phyloP scores from a whole-genome alignment of 78 protist genomes.

The Speleostelium caveatum region DNA sequence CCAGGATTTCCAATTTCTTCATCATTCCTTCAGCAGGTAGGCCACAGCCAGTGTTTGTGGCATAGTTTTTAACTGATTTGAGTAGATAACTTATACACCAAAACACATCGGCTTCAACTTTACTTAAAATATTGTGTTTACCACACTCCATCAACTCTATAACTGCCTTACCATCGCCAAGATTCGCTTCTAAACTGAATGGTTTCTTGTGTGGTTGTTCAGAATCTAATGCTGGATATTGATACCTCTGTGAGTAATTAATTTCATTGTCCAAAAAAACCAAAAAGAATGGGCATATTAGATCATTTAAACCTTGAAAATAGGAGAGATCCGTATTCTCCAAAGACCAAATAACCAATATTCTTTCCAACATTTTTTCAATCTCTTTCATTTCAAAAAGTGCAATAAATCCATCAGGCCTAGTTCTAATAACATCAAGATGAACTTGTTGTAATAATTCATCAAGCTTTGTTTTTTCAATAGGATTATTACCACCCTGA shows the following conservation, averaged over 20 bases:
- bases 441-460: conserved; percentile 57
- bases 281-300: conserved; percentile 57
- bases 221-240: background rate
- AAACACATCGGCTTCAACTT: conserved; percentile 59
- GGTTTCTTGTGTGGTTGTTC: background rate
- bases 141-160: conserved; percentile 29
- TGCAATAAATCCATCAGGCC: conserved; percentile 63
- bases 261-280: conserved; percentile 40
- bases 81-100: conserved; percentile 59
- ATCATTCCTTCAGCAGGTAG: conserved; percentile 76
- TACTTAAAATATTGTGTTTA: background rate
- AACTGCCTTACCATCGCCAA: conserved; percentile 50
- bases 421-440: conserved; percentile 67
- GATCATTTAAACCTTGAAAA: conserved; percentile 74
- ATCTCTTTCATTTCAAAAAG: conserved; percentile 54
- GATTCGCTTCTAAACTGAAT: conserved; percentile 1
- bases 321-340: conserved; percentile 66
- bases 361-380: conserved; percentile 66
- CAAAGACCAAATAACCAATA: conserved; percentile 50
- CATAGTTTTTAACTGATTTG: conserved; percentile 54
- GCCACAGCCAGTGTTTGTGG: conserved; percentile 60
- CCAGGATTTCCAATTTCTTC: conserved; percentile 35
- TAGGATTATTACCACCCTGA: conserved; percentile 8
- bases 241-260: background rate
- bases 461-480: conserved; percentile 27